A percentile compares a stretch with the other conserved stretches of the same genome.
Evolutionary conservation across 2,329 filamentous ascomycete genomes (phyloP).

Genomic region (Clonostachys rhizophaga): DNA sequence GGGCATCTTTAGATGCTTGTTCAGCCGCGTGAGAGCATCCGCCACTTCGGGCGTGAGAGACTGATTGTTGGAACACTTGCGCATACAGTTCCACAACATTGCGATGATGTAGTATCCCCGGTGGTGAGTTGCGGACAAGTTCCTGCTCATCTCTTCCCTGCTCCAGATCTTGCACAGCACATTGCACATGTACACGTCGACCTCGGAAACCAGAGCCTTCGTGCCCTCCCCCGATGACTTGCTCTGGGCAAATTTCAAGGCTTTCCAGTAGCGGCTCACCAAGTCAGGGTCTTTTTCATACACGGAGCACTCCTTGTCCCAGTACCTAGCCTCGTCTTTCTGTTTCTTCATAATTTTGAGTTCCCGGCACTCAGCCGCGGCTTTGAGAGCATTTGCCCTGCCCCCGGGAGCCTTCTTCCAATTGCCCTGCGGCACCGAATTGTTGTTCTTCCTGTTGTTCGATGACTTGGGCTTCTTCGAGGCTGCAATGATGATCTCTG

Average conservation of each 20-base stretch:
- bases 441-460: slow-evolving; percentile 5
- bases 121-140: neutral
- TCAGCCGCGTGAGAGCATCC: neutral
- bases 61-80: slow-evolving; percentile 5
- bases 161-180: slow-evolving; percentile 14
- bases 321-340: slow-evolving; percentile 19
- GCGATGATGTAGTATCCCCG: slow-evolving; percentile 13
- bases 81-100: slow-evolving; percentile 13
- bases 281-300: slow-evolving; percentile 38
- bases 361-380: slow-evolving; percentile 23
- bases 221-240: slow-evolving; percentile 27
- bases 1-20: neutral
- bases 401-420: slow-evolving; percentile 9
- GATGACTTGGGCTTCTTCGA: slow-evolving; percentile 1
- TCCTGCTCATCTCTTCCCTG: neutral
- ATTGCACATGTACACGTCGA: slow-evolving; percentile 27
- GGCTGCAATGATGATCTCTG: slow-evolving; percentile 56
- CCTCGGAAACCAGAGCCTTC: slow-evolving; percentile 20
- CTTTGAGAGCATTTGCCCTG: slow-evolving; percentile 28
- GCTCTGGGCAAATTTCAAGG: slow-evolving; percentile 35
- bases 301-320: slow-evolving; percentile 35
- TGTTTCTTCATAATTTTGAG: slow-evolving; percentile 15
- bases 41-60: neutral
- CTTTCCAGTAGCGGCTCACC: slow-evolving; percentile 39
- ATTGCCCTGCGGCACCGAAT: neutral